Evolutionary conservation across 1,284 basidiomycete genomes (phyloP), one percentile per base, ranked within the genome.

Genomic region (Nidula niveotomentosa): DNA sequence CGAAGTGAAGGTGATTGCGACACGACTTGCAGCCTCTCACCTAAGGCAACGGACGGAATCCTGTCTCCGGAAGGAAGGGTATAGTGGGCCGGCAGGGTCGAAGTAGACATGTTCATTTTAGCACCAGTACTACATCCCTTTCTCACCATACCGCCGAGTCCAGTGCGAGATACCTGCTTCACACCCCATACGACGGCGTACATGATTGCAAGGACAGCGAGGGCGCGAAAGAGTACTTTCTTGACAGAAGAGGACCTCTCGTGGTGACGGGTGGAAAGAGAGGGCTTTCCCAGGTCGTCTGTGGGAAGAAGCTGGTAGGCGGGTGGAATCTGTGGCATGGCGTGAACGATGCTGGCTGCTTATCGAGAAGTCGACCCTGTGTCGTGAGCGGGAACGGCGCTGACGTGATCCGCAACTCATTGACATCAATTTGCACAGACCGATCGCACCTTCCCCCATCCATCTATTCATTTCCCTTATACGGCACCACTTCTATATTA

Each of bases 31-130:
- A 23, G 23, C 34, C 15, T 17, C 67, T 45, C 68, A 82, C 84
- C 83, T 34, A 87, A 73, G 8, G 85, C 85, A 48, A 87, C 76
- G 9, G 79, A 75, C 0, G 86, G 86, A 44, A 88, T 86, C 57
- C 76, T 73, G 58, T 85, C 80, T 0, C 86, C 85, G 18, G 83
- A 85, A 4, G 83, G 81, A 10, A 88, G 70, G 0, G 73, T 77
- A 62, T 75, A 85, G 65, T 84, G 73, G 6, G 69, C 72, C 0
- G 81, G 80, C 12, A 86, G 64, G 36, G 50, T 43, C 4, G 52
- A n/a, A 18, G 53, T 56, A 3, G 58, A 56, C 50, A 59, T 46
- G n/a, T 56, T 54, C 35, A 51, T 49, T 18, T 54, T 54, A 23
- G 43, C 9, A 39, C 53, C 56, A 23, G 23, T 23, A 46, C 54